Base-by-base conservation (phyloP, 2,329 filamentous ascomycete genomes). In the Tolypocladium paradoxum region DNA sequence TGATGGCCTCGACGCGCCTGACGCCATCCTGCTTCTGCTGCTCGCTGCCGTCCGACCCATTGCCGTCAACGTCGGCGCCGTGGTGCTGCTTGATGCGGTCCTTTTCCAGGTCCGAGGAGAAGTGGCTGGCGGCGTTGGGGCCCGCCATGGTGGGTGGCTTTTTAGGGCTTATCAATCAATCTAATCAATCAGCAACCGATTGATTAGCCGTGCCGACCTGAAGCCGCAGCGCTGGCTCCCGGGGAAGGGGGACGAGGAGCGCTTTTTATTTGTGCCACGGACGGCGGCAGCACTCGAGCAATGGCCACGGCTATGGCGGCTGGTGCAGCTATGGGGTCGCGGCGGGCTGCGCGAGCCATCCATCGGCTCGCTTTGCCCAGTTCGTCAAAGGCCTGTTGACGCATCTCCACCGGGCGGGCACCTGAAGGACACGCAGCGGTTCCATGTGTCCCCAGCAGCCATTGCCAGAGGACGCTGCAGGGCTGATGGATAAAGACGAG, bases 1-100 rank as follows among this genome's bases (percentile, higher is more conserved):
- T 71, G 55, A 70, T 62, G 9, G 70, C 70, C 58, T 72, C 68
- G 43, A 69, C 68, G 22, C 59, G 59, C 54, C 65, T 62, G 22
- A 73, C 69, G 57, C 70, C 70, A 11, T 64, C 64, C 53, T 71
- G 69, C 55, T 66, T 64, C 47, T 63, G 53, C 18, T 59, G 53
- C 4, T 61, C 62, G 31, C 53, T 52, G n/a, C 50, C 51, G 43
- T 56, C 52, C 11, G 52, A 50, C 49, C 31, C 35, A 18, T 40
- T 24, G 29, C 31, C 52, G 16, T 54, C 52, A 8, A 7, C 6
- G 29, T 18, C n/a, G 31, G n/a, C 22, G 4, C 22, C 16, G 11
- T 43, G 36, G 8, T 24, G 7, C 4, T 50, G 24, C 6, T 18
- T 22, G 36, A 34, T 18, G 31, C 34, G 29, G 38, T 54, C 52